Evolutionary conservation across 139 green algal genomes (phyloP), one percentile per base, ranked within the genome.

Genomic region (Spirogloea muscicola): DNA sequence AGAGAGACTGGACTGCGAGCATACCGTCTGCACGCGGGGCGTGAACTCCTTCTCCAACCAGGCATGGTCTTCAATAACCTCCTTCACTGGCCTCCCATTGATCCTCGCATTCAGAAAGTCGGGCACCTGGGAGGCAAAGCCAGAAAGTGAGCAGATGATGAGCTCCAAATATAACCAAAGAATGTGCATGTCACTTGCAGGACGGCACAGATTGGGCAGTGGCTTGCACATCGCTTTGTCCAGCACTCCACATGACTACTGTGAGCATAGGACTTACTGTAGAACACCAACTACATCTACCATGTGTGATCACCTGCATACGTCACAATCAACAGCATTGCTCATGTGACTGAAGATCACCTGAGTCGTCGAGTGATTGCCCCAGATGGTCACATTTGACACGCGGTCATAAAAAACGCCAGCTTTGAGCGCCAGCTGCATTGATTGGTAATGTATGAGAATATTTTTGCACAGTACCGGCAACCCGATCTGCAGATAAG

Each of bases 81-180:
- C 85, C 27, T 84, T 83, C n/a, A 89, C 87, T 31, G 85, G 87
- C 46, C 87, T 60, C 49, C 87, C 88, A 34, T 81, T 86, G 69
- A 97, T 96, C 76, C 88, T 89, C 10, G 92, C 90, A 81, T 97
- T 97, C 0, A 97, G 66, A 48, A 93, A 97, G 82, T 97, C 92
- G 21, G 92, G 92, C 25, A 97, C 92, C 65, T 74, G 38, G n/a
- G n/a, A n/a, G n/a, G n/a, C n/a, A n/a, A n/a, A n/a, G n/a, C n/a
- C n/a, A n/a, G n/a, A n/a, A n/a, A n/a, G n/a, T n/a, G n/a, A n/a
- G n/a, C n/a, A n/a, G n/a, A n/a, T n/a, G n/a, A n/a, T n/a, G n/a
- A n/a, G n/a, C n/a, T n/a, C n/a, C n/a, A n/a, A n/a, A n/a, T n/a
- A n/a, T n/a, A n/a, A n/a, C n/a, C n/a, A n/a, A n/a, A n/a, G n/a